Evolutionary conservation across 306 rosid genomes (phyloP).

Genomic region (Cucurbita moschata): DNA sequence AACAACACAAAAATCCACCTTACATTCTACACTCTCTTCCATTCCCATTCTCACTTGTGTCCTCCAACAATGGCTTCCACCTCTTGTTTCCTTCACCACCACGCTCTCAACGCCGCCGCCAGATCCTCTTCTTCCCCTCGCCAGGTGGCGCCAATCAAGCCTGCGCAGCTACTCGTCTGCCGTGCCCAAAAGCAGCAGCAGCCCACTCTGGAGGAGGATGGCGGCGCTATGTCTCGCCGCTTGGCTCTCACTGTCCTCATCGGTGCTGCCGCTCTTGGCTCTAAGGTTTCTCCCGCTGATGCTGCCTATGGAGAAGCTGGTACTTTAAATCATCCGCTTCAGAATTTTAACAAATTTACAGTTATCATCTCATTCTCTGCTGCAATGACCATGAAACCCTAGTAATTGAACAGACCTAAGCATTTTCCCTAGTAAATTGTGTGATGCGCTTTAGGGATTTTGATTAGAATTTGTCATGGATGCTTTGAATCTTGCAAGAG

Average conservation of each 20-base stretch:
- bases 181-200: conserved; percentile 71
- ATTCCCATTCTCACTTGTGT: neutral
- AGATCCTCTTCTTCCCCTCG: conserved; percentile 36
- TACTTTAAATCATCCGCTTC: neutral
- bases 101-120: conserved; percentile 38
- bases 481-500: neutral
- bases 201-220: conserved; percentile 26
- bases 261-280: conserved; percentile 76
- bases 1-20: neutral
- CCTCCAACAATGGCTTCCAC: conserved; percentile 58
- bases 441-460: neutral
- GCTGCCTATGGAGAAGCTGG: conserved; percentile 97
- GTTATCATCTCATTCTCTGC: neutral
- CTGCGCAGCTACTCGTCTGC: conserved; percentile 37
- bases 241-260: conserved; percentile 75
- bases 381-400: neutral
- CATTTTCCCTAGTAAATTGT: neutral
- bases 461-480: neutral
- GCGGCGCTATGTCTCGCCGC: conserved; percentile 43
- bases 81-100: conserved; percentile 78
- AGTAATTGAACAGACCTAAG: no score
- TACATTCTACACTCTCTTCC: neutral
- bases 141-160: conserved; percentile 30
- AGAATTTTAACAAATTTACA: neutral
- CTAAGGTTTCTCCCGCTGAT: conserved; percentile 83